Percentiles rank a stretch among this genome's conserved stretches.
phyloP scores from a whole-genome alignment of 2,329 filamentous ascomycete genomes.

The Sporothrix mexicana region DNA sequence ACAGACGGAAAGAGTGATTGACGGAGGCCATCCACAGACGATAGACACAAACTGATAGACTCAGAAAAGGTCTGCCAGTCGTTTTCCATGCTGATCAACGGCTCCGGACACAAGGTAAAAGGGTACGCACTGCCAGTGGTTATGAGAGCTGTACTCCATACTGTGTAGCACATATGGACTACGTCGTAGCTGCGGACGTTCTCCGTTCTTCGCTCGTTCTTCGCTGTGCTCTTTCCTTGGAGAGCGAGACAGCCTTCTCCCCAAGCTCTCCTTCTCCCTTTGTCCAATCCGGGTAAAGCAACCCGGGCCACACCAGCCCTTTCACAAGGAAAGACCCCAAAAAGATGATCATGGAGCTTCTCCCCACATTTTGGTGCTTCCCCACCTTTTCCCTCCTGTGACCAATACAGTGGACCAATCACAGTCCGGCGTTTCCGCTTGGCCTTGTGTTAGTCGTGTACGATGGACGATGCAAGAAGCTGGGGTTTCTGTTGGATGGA shows the following conservation, averaged over 20 bases:
- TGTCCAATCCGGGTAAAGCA: conserved; percentile 25
- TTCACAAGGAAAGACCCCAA: not conserved
- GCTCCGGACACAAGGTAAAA: not conserved
- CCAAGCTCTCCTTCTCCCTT: too few species aligned
- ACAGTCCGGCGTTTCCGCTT: not conserved
- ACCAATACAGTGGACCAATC: not conserved
- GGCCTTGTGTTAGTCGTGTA: conserved; percentile 20
- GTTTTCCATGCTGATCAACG: conserved; percentile 19
- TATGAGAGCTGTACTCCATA: not conserved
- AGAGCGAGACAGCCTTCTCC: too few species aligned
- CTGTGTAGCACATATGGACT: not conserved
- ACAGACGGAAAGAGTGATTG: not conserved
- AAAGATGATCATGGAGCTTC: not conserved
- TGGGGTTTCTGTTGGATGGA: not conserved
- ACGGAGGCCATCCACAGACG: too few species aligned
- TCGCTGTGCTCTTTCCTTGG: not conserved
- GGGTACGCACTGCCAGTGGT: conserved; percentile 3
- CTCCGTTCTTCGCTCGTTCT: too few species aligned
- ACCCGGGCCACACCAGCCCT: not conserved
- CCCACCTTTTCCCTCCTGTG: conserved; percentile 16
- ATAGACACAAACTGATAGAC: too few species aligned
- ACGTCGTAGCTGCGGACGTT: too few species aligned
- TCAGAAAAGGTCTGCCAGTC: conserved; percentile 28
- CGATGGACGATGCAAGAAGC: too few species aligned
- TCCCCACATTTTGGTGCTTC: conserved; percentile 4